These are phyloP conservation scores for Corchorus olitorius DNA, from an alignment of 345 rosid genomes.

Conservation along the genomic window DNA sequence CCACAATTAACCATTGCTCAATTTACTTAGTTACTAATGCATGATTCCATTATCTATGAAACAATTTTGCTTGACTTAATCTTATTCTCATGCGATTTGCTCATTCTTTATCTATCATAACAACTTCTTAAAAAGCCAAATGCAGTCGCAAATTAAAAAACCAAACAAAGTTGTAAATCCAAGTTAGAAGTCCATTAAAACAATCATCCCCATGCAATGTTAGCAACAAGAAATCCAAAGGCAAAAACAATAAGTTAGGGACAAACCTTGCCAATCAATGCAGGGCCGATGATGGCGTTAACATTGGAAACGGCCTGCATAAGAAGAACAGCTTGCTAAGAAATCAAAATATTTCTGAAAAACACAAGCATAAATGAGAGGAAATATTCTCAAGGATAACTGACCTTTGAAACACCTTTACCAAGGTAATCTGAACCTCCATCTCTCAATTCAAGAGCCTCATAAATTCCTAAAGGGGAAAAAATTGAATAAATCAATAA, in stretches of 20 bases:
- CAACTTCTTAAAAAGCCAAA: not conserved
- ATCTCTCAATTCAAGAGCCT: conserved; percentile 94
- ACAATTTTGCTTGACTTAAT: not conserved
- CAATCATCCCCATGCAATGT: not conserved
- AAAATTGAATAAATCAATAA: not conserved
- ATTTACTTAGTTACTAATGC: not conserved
- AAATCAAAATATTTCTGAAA: not conserved
- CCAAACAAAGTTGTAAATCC: not conserved
- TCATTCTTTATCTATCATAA: not conserved
- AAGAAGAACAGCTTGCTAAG: not conserved
- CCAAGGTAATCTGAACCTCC: conserved; percentile 98
- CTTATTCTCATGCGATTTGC: not conserved
- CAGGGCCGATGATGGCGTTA: conserved; percentile 78
- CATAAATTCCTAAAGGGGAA: conserved; percentile 64
- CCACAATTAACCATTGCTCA: not conserved
- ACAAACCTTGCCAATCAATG: conserved; percentile 85
- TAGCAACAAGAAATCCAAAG: not conserved
- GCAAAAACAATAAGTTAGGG: not conserved
- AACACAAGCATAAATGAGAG: not conserved
- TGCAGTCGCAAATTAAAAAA: not conserved
- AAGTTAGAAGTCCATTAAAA: not conserved
- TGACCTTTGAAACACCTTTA: conserved; percentile 90
- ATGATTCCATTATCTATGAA: not conserved
- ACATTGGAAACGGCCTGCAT: conserved; percentile 82
- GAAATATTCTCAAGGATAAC: not conserved